phyloP scores from a whole-genome alignment of 805 yeast genomes.

The Nakazawaea molendinolei region DNA sequence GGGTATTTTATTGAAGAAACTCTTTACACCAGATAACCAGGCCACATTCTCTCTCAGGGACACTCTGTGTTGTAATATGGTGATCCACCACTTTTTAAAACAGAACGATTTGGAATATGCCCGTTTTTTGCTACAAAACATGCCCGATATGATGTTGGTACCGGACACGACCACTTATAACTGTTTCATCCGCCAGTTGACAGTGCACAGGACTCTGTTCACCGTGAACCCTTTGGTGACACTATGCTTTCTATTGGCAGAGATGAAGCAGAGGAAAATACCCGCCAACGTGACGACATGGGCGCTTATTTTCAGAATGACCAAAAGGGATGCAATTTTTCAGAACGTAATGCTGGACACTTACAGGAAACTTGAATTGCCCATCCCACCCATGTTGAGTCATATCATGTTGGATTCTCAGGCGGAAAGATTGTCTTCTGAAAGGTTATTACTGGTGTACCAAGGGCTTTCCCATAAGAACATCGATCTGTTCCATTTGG shows the following conservation, averaged over 20 bases:
- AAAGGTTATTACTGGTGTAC: not conserved
- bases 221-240: slow-evolving; percentile 11
- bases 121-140: slow-evolving; percentile 32
- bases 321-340: slow-evolving; percentile 23
- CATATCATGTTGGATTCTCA: too few species aligned
- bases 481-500: not conserved
- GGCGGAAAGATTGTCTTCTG: not conserved
- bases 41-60: slow-evolving; percentile 25
- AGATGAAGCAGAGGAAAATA: slow-evolving; percentile 23
- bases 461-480: not conserved
- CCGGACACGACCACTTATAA: slow-evolving; percentile 35
- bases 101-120: slow-evolving; percentile 34
- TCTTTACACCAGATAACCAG: slow-evolving; percentile 32
- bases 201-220: slow-evolving; percentile 15
- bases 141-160: slow-evolving; percentile 25
- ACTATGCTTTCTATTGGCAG: slow-evolving; percentile 22
- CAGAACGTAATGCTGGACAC: slow-evolving; percentile 24
- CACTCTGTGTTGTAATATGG: slow-evolving; percentile 27
- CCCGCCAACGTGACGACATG: slow-evolving; percentile 32
- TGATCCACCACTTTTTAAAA: slow-evolving; percentile 30
- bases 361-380: slow-evolving; percentile 26
- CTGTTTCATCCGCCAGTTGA: slow-evolving; percentile 25
- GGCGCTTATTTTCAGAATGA: slow-evolving; percentile 22
- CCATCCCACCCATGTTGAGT: too few species aligned
- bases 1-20: slow-evolving; percentile 23